Conservation (phyloP, 768 basidiomycete genomes). For the Trametes sanguinea region DNA sequence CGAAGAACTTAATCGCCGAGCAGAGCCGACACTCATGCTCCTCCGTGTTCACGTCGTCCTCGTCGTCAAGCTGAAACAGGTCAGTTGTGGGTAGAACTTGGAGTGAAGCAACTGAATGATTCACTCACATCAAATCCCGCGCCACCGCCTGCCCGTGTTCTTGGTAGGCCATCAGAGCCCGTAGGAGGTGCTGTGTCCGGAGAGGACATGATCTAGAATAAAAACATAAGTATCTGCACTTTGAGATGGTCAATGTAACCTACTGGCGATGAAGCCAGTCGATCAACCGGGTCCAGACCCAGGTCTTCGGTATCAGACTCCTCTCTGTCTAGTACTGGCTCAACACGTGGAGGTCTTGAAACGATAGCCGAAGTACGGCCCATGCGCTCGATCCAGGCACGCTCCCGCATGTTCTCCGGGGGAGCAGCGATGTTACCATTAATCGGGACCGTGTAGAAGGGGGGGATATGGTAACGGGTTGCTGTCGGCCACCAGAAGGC, state of each 20-base stretch:
- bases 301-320: no score
- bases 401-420: conserved; percentile 5
- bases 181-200: conserved; percentile 15
- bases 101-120: not conserved
- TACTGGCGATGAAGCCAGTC: not conserved
- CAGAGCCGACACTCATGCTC: not conserved
- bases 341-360: no score
- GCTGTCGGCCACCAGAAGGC: not conserved
- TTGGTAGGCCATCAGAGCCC: conserved; percentile 6
- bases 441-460: conserved; percentile 22
- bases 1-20: not conserved
- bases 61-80: not conserved
- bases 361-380: no score
- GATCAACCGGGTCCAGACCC: no score
- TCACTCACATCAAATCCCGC: conserved; percentile 10
- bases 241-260: not conserved
- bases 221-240: not conserved
- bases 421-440: not conserved
- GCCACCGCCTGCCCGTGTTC: conserved; percentile 11
- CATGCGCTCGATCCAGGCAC: not conserved
- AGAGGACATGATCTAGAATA: conserved; percentile 15
- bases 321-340: no score
- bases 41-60: not conserved
- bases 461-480: conserved; percentile 12
- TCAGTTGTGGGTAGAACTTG: no score